These are phyloP conservation scores for Rhododendron simsii DNA, from an alignment of 148 eudicot species.

Conservation along the genomic window DNA sequence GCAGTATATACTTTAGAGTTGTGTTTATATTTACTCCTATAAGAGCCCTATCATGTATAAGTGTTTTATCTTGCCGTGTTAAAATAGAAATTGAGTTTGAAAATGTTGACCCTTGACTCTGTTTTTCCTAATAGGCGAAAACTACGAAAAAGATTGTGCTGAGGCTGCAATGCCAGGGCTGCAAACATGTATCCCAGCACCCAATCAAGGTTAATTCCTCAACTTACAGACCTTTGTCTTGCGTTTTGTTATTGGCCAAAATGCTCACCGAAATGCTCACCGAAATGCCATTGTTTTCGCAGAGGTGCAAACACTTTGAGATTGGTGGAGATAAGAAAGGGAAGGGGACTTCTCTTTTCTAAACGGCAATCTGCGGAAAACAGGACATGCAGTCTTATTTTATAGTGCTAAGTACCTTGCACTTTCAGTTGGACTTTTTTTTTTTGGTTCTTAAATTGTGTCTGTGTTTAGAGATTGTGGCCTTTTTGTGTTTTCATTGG, in stretches of 20 bases:
- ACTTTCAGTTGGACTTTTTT: background rate
- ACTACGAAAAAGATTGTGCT: conserved; percentile 79
- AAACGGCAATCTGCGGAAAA: background rate
- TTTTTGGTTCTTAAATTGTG: background rate
- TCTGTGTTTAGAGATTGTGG: background rate
- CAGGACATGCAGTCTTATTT: background rate
- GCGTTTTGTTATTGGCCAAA: background rate
- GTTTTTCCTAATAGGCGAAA: conserved; percentile 45
- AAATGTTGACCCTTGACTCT: background rate
- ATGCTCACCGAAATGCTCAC: too few relatives aligned
- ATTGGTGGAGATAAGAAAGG: conserved; percentile 3
- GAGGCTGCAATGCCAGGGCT: conserved; percentile 82
- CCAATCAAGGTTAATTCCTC: conserved; percentile 55
- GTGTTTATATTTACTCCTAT: background rate
- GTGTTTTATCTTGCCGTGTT: background rate
- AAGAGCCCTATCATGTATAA: background rate
- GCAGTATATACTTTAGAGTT: background rate
- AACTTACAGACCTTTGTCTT: background rate
- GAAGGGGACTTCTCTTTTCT: conserved; percentile 1
- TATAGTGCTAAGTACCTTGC: background rate
- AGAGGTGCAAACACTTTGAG: conserved; percentile 3
- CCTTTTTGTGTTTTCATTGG: background rate
- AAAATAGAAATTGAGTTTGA: background rate
- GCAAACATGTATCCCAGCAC: conserved; percentile 84
- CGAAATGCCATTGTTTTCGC: background rate